Evolutionary conservation across 1,284 basidiomycete genomes (phyloP), one percentile per base, ranked within the genome.

Genomic region (Cerioporus squamosus): DNA sequence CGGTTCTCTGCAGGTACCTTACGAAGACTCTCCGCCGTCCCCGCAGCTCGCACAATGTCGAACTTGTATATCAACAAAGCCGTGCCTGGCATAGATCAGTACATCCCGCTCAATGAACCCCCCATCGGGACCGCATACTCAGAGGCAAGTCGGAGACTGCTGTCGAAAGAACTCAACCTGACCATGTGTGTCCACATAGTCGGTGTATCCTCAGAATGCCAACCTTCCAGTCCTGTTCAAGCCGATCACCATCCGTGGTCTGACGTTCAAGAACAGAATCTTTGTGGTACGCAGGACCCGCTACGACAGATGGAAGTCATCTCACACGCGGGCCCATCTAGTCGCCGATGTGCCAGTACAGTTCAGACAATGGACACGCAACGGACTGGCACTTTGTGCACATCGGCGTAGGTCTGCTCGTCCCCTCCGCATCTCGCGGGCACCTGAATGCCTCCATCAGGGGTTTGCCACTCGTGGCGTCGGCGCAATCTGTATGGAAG

Each of bases 301-400:
- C 38, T 17, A 10, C 9, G 1, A 42, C 14, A 23, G 42, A 14
- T 7, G 20, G 38, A 9, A 18, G 5, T 18, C 23, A 23, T 8
- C 33, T 38, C 10, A 40, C n/a, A 22, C 12, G n/a, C n/a, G 6
- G n/a, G 23, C 38, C n/a, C 40, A n/a, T 18, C 1, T 46, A 86
- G 84, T 78, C 88, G n/a, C 89, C 89, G 2, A 89, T 91, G 87
- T 92, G 90, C 70, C 86, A 88, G 66, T 93, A 94, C 75, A 89
- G 86, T 48, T 79, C 87, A 5, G 81, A 90, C 44, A 74, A 88
- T 61, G 87, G 93, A 7, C 82, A 87, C 70, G 82, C 84, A 15
- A 90, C 91, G 0, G 87, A 92, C 65, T 92, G 87, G 86, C 92
- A 94, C 72, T 74, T 93, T 14, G 88, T 92, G 22, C 91, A 93